Evolutionary conservation across 306 rosid species (phyloP).

Genomic region (Cucurbita moschata): DNA sequence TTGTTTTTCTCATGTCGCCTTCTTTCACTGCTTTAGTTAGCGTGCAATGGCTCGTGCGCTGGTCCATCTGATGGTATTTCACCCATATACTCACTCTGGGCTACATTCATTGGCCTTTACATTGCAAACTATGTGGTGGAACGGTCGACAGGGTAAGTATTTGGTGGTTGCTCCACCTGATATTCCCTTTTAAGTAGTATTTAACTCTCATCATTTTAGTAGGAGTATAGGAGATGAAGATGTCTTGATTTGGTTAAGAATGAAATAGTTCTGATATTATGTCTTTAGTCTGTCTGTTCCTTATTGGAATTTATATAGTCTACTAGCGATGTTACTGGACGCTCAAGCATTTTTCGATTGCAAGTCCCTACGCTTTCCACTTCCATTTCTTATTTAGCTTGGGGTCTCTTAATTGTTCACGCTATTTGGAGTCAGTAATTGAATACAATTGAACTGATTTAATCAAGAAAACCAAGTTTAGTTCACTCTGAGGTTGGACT

Average conservation of each 20-base stretch:
- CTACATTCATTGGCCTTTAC: conserved; percentile 92
- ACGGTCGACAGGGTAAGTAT: conserved; percentile 90
- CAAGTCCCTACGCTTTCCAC: neutral
- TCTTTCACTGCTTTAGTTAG: conserved; percentile 39
- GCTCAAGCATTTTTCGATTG: neutral
- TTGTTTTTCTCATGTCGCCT: conserved; percentile 4
- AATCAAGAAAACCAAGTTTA: neutral
- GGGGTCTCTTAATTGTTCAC: neutral
- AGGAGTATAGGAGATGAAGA: neutral
- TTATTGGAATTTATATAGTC: neutral
- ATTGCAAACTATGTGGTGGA: conserved; percentile 93
- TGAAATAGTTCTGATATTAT: neutral
- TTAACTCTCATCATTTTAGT: neutral
- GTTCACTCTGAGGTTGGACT: neutral
- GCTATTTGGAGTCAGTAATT: neutral
- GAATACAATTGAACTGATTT: neutral
- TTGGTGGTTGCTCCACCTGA: neutral
- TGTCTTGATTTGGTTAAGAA: neutral
- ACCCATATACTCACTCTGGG: conserved; percentile 95
- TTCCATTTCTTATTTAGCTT: neutral
- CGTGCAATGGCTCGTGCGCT: conserved; percentile 78
- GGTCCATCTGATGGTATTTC: conserved; percentile 86
- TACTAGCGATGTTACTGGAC: neutral
- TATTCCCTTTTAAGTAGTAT: neutral
- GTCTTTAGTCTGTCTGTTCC: neutral